phyloP scores from a whole-genome alignment of 2,329 filamentous ascomycete species.

The Cercospora sp. region DNA sequence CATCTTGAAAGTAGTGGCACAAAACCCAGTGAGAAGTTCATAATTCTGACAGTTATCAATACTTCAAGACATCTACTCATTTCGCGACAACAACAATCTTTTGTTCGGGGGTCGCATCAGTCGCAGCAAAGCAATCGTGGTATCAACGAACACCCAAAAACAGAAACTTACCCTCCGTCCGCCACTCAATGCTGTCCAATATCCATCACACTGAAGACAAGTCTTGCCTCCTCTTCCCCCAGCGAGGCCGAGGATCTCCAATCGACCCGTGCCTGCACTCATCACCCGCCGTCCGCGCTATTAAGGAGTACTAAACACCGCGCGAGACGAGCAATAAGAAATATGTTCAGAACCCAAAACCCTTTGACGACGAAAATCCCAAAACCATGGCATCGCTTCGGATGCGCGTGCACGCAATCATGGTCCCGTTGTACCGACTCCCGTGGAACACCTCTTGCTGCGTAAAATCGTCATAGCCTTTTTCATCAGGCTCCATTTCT shows the following conservation, averaged over 20 bases:
- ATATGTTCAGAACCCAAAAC: slow-evolving; percentile 8
- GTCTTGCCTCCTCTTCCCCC: background rate
- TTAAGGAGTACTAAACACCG: slow-evolving; percentile 9
- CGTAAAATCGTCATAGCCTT: slow-evolving; percentile 10
- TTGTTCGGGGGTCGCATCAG: background rate
- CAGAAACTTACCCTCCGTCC: background rate
- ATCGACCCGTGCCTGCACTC: background rate
- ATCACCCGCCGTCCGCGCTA: background rate
- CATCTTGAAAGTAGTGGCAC: slow-evolving; percentile 9
- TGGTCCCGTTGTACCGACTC: slow-evolving; percentile 13
- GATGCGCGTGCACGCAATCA: slow-evolving; percentile 2
- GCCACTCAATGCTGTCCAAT: slow-evolving; percentile 3
- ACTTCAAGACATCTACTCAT: slow-evolving; percentile 6
- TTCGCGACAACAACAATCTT: background rate
- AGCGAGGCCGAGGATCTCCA: background rate
- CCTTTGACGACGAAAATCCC: background rate
- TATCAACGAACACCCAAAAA: slow-evolving; percentile 7
- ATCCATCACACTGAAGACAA: background rate
- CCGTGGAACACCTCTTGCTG: slow-evolving; percentile 11
- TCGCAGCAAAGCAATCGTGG: slow-evolving; percentile 8
- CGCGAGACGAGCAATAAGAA: slow-evolving; percentile 4
- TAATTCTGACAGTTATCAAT: slow-evolving; percentile 1
- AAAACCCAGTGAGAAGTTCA: background rate
- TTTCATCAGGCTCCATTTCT: background rate
- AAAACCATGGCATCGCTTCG: background rate